A percentile compares a stretch with the other conserved stretches of the same genome.
phyloP scores from a whole-genome alignment of 148 eudicot species.

The Hydrangea macrophylla region DNA sequence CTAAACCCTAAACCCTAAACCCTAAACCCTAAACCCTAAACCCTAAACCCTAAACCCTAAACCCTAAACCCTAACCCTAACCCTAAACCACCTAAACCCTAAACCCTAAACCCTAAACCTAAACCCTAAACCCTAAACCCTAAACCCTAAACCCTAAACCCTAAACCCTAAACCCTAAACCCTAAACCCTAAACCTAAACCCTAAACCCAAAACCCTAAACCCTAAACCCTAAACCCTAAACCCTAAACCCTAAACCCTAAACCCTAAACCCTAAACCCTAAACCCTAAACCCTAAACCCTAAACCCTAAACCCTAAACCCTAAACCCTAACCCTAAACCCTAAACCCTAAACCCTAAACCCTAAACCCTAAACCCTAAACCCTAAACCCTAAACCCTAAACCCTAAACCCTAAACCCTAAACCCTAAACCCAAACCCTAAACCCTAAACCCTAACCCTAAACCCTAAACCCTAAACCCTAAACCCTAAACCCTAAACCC shows the following conservation, averaged over 20 bases:
- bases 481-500: too few species aligned
- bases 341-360: too few species aligned
- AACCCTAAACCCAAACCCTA: too few species aligned
- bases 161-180: slow-evolving; percentile 2
- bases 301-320: too few species aligned
- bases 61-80: slow-evolving; percentile 30
- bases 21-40: slow-evolving; percentile 30
- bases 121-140: slow-evolving; percentile 13
- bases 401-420: too few species aligned
- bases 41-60: slow-evolving; percentile 29
- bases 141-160: slow-evolving; percentile 17
- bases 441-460: too few species aligned
- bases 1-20: slow-evolving; percentile 32
- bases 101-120: slow-evolving; percentile 15
- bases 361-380: too few species aligned
- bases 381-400: too few species aligned
- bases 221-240: background rate
- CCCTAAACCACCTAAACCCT: slow-evolving; percentile 18
- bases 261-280: background rate
- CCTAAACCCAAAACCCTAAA: background rate
- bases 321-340: too few species aligned
- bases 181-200: background rate
- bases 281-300: background rate
- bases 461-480: too few species aligned
- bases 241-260: background rate